Percentiles rank a stretch among this genome's conserved stretches.
phyloP scores from a whole-genome alignment of 2,329 filamentous ascomycete species.

The Fusarium citri region DNA sequence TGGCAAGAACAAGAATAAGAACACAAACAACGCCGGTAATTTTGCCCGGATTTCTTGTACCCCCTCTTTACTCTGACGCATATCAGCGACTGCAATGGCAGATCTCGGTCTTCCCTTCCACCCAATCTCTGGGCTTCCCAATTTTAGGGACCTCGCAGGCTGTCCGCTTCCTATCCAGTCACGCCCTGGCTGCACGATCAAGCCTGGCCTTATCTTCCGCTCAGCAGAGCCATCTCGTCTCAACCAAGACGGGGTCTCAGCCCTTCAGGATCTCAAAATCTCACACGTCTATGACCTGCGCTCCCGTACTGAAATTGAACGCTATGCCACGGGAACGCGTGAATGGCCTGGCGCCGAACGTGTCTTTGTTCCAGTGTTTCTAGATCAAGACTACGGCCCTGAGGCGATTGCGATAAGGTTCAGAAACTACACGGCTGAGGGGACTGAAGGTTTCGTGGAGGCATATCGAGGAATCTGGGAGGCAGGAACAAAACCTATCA shows the following conservation, averaged over 20 bases:
- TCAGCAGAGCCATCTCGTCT: slow-evolving; percentile 74
- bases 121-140: slow-evolving; percentile 68
- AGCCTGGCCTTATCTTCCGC: slow-evolving; percentile 71
- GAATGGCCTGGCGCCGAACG: slow-evolving; percentile 57
- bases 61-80: too few species aligned
- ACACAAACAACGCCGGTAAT: background rate
- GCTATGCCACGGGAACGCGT: slow-evolving; percentile 50
- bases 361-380: slow-evolving; percentile 74
- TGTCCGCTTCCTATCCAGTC: slow-evolving; percentile 63
- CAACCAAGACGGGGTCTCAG: slow-evolving; percentile 63
- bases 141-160: slow-evolving; percentile 76
- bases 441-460: slow-evolving; percentile 68
- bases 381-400: slow-evolving; percentile 69
- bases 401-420: slow-evolving; percentile 72
- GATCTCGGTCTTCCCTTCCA: slow-evolving; percentile 60
- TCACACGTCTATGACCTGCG: slow-evolving; percentile 76
- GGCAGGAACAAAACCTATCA: slow-evolving; percentile 64
- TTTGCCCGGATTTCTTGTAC: background rate
- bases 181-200: slow-evolving; percentile 65
- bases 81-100: slow-evolving; percentile 18
- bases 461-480: slow-evolving; percentile 73
- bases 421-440: slow-evolving; percentile 67
- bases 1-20: background rate
- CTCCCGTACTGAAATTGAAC: slow-evolving; percentile 68
- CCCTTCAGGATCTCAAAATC: slow-evolving; percentile 68